Evolutionary conservation across 1,284 basidiomycete species (phyloP).

Genomic region (Leccinum solheimii): DNA sequence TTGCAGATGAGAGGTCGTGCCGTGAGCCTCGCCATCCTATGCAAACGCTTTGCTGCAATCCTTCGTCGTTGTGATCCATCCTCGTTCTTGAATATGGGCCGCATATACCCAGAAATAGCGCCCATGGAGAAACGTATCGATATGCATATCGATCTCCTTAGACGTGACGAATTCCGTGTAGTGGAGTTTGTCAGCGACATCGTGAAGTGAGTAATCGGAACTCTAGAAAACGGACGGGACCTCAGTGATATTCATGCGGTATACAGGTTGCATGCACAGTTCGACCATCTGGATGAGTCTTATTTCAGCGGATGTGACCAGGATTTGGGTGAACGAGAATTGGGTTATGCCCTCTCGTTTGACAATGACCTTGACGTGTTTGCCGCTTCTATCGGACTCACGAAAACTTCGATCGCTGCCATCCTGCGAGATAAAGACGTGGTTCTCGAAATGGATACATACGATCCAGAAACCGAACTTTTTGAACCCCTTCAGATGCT

Average conservation of each 20-base stretch:
- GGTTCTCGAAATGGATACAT: constrained; percentile 67
- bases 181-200: constrained; percentile 90
- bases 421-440: constrained; percentile 80
- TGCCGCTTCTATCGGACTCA: constrained; percentile 83
- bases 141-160: constrained; percentile 82
- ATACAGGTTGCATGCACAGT: constrained; percentile 81
- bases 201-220: constrained; percentile 59
- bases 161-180: constrained; percentile 89
- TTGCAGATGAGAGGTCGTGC: constrained; percentile 78
- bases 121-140: constrained; percentile 92
- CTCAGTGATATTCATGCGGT: background rate
- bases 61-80: constrained; percentile 78
- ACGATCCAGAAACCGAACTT: constrained; percentile 70
- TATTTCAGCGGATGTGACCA: constrained; percentile 81
- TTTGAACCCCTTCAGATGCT: constrained; percentile 81
- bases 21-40: constrained; percentile 75
- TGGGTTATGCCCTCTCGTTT: constrained; percentile 78
- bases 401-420: constrained; percentile 78
- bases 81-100: constrained; percentile 82
- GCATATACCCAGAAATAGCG: constrained; percentile 80
- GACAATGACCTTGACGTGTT: constrained; percentile 93
- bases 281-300: constrained; percentile 86
- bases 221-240: background rate
- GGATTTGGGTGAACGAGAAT: constrained; percentile 85
- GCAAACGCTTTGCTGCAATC: constrained; percentile 85